A percentile compares a stretch with the other conserved stretches of the same genome.
Conservation (phyloP, 805 yeast genomes). For the Lipomyces yamanashiensis region DNA sequence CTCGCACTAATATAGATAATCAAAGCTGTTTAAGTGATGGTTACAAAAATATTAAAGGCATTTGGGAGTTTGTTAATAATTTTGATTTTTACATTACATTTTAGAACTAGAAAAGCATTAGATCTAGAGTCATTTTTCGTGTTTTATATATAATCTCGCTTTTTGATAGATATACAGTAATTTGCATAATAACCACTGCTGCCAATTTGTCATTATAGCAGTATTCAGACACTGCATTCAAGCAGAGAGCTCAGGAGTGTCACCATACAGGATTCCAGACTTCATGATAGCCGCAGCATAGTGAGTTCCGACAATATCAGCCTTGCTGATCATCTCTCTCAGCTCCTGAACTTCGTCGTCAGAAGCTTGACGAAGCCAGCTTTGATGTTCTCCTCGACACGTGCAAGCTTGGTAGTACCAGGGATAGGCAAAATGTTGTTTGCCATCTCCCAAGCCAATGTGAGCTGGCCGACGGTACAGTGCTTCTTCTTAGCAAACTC, state of each 20-base stretch:
- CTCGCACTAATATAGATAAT: not conserved
- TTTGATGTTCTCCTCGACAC: conserved; percentile 66
- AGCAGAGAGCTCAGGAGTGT: conserved; percentile 1
- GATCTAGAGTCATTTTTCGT: not conserved
- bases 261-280: conserved; percentile 8
- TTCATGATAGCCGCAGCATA: conserved; percentile 11
- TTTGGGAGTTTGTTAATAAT: not conserved
- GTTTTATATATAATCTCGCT: not conserved
- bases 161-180: not conserved
- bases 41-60: not conserved
- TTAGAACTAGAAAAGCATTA: not conserved
- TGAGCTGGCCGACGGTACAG: conserved; percentile 65
- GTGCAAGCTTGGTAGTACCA: conserved; percentile 63
- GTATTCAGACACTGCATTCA: not conserved
- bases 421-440: conserved; percentile 74
- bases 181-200: no score
- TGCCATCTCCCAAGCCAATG: conserved; percentile 67
- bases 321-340: conserved; percentile 20
- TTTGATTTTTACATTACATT: not conserved
- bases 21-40: no score
- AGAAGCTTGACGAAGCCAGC: conserved; percentile 27
- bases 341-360: conserved; percentile 25
- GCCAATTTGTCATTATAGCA: not conserved
- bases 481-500: conserved; percentile 54
- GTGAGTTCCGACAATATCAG: conserved; percentile 29